Conservation (phyloP, 1,284 basidiomycete species). For the Puccinia horiana region DNA sequence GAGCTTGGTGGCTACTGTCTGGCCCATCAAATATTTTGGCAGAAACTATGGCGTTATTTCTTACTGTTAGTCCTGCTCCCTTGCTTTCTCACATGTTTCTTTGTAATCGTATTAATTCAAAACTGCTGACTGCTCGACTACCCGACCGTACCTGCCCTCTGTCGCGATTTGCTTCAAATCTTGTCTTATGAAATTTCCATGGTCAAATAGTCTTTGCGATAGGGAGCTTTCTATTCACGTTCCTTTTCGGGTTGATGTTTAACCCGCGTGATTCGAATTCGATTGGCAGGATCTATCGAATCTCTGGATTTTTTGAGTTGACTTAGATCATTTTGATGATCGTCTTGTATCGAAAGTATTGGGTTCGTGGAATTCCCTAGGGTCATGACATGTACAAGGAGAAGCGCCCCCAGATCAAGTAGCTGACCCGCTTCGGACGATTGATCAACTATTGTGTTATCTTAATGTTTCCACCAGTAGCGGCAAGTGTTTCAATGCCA, state of each 20-base stretch:
- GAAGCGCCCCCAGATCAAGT: too few species aligned
- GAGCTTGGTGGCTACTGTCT: conserved; percentile 38
- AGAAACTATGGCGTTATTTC: conserved; percentile 45
- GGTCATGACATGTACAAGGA: not conserved
- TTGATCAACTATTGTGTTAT: too few species aligned
- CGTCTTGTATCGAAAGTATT: conserved; percentile 25
- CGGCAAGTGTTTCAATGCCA: too few species aligned
- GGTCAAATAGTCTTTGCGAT: conserved; percentile 24
- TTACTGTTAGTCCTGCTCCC: conserved; percentile 21
- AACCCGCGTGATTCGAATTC: not conserved
- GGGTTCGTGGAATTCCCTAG: not conserved
- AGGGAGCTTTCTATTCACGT: conserved; percentile 32
- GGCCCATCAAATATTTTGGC: conserved; percentile 41
- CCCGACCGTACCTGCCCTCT: not conserved
- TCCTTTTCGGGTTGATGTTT: conserved; percentile 24
- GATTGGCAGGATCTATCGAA: conserved; percentile 9
- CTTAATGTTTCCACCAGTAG: too few species aligned
- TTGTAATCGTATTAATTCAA: not conserved
- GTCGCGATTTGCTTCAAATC: not conserved
- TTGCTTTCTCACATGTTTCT: too few species aligned
- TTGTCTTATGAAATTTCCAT: not conserved
- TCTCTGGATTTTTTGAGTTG: conserved; percentile 6
- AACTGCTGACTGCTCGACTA: not conserved
- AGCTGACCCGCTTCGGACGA: too few species aligned
- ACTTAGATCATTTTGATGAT: not conserved